Evolutionary conservation across 2,329 filamentous ascomycete species (phyloP).

Genomic region (Xylariaceae sp.): DNA sequence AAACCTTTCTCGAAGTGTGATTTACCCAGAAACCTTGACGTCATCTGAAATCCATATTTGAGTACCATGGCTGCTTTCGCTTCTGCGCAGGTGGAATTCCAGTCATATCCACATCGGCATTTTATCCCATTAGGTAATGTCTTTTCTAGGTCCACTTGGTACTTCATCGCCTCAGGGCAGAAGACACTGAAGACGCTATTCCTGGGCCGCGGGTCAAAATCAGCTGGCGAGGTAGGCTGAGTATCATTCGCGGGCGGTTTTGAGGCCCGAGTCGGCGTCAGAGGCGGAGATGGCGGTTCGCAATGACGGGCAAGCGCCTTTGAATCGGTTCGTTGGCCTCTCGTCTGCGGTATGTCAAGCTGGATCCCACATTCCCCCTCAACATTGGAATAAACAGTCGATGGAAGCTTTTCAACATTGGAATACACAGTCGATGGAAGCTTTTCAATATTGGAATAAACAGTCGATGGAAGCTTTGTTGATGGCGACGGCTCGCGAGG

Average conservation of each 20-base stretch:
- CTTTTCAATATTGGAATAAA: too few relatives aligned
- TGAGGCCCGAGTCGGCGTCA: slow-evolving; percentile 36
- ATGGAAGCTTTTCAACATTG: too few relatives aligned
- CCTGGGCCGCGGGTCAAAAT: slow-evolving; percentile 27
- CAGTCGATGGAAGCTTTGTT: background rate
- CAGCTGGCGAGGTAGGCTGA: slow-evolving; percentile 26
- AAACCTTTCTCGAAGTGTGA: slow-evolving; percentile 47
- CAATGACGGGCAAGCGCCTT: slow-evolving; percentile 26
- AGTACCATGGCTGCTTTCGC: slow-evolving; percentile 36
- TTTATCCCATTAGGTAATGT: slow-evolving; percentile 35
- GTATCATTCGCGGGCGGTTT: slow-evolving; percentile 28
- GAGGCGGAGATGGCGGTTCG: slow-evolving; percentile 44
- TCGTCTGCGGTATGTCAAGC: background rate
- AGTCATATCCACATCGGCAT: slow-evolving; percentile 48
- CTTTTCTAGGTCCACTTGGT: slow-evolving; percentile 47
- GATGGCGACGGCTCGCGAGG: slow-evolving; percentile 33
- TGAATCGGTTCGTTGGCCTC: background rate
- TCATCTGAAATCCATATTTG: slow-evolving; percentile 50
- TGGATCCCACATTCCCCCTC: too few relatives aligned
- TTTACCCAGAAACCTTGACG: slow-evolving; percentile 49
- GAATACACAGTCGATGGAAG: too few relatives aligned
- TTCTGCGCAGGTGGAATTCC: slow-evolving; percentile 32
- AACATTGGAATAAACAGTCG: slow-evolving; percentile 19
- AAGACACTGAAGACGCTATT: slow-evolving; percentile 51
- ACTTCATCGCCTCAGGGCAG: slow-evolving; percentile 48